Evolutionary conservation across 148 eudicot genomes (phyloP), one percentile per base, ranked within the genome.

Genomic region (Camellia sinensis): DNA sequence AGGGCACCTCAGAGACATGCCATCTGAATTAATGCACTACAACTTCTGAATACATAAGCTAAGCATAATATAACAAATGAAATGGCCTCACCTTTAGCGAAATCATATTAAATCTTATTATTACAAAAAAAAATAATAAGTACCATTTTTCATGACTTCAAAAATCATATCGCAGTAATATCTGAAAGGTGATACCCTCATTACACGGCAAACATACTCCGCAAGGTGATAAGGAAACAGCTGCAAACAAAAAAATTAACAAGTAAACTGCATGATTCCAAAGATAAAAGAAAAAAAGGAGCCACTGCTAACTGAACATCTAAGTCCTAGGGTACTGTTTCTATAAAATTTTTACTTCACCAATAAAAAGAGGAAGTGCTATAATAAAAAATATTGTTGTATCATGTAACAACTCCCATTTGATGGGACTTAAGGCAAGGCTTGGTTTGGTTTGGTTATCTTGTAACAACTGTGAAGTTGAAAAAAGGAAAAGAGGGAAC

Each of bases 91-190:
- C 7, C 48, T 53, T 62, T 62, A 21, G 79, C 79, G 19, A 48
- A 76, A 61, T 63, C 11, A 19, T 7, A 81, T 50, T 50, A 78
- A 54, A 41, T 41, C 44, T 46, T 45, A n/a, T 7, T 67, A 57
- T n/a, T n/a, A n/a, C 1, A n/a, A n/a, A n/a, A n/a, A n/a, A n/a
- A n/a, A n/a, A n/a, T n/a, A n/a, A 21, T 54, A 67, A 61, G 76
- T 93, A 93, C 99, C 99, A 86, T 89, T 96, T 88, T 86, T 96
- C 99, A 96, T 96, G 81, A 96, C 99, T 85, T 96, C 99, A 45
- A 96, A 96, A 79, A 96, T 82, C 85, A 93, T 93, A 79, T 96
- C 98, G 78, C 98, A 93, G 67, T 96, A 96, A 81, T 96, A 96
- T 87, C 93, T 90, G 88, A 96, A 96, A 83, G 99, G 94, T 61